These are phyloP conservation scores for Pseudopithomyces maydicus DNA, from an alignment of 2,329 filamentous ascomycete species.

Conservation along the genomic window DNA sequence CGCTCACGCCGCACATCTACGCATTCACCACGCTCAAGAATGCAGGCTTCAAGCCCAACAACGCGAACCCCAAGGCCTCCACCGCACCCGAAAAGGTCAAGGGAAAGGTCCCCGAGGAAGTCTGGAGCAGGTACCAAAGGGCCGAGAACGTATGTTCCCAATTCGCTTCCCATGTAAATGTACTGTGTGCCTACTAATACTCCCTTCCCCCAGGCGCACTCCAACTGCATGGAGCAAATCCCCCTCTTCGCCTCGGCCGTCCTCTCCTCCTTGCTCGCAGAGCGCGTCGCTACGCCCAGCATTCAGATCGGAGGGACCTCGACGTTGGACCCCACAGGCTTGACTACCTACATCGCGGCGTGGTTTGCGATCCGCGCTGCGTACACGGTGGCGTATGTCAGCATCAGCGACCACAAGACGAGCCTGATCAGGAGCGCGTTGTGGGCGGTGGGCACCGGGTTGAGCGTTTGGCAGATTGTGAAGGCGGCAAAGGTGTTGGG, in stretches of 20 bases:
- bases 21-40: slow-evolving; percentile 17
- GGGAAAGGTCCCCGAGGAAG: slow-evolving; percentile 31
- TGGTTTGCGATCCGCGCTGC: slow-evolving; percentile 25
- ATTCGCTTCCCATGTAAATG: neutral
- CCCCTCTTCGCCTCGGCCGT: slow-evolving; percentile 30
- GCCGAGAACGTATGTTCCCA: slow-evolving; percentile 21
- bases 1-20: slow-evolving; percentile 26
- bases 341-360: slow-evolving; percentile 23
- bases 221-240: slow-evolving; percentile 31
- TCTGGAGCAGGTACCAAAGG: slow-evolving; percentile 32
- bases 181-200: neutral
- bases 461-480: slow-evolving; percentile 26
- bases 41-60: slow-evolving; percentile 29
- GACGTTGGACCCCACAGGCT: slow-evolving; percentile 21
- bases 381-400: slow-evolving; percentile 27
- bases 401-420: slow-evolving; percentile 23
- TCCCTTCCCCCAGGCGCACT: slow-evolving; percentile 15
- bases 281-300: slow-evolving; percentile 16
- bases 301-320: slow-evolving; percentile 16
- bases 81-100: slow-evolving; percentile 23
- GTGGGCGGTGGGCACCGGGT: slow-evolving; percentile 17
- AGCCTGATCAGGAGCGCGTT: slow-evolving; percentile 25
- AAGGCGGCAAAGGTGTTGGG: slow-evolving; percentile 28
- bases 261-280: slow-evolving; percentile 29
- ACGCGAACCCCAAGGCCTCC: slow-evolving; percentile 31